A percentile compares a stretch with the other conserved stretches of the same genome.
These are phyloP conservation scores for Cucurbitaria berberidis DNA, from an alignment of 2,329 filamentous ascomycete species.

Conservation along the genomic window DNA sequence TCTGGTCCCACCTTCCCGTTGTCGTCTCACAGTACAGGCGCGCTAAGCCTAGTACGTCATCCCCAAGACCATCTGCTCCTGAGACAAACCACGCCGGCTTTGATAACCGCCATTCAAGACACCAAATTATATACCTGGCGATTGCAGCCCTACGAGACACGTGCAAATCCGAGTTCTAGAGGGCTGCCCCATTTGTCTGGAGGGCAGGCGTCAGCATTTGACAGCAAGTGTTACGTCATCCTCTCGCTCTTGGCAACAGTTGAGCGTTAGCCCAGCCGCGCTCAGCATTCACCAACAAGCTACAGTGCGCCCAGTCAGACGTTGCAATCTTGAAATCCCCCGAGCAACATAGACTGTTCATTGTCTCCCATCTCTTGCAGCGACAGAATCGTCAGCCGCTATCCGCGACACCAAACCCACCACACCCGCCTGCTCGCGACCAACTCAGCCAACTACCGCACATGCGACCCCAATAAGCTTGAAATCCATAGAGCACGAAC, in stretches of 20 bases:
- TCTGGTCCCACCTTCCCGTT: conserved; percentile 8
- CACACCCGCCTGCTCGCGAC: conserved; percentile 7
- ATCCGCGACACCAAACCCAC: not conserved
- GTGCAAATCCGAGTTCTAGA: not conserved
- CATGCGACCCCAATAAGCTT: conserved; percentile 12
- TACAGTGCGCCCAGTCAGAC: conserved; percentile 11
- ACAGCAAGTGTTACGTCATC: conserved; percentile 33
- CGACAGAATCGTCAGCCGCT: not conserved
- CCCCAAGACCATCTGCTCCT: not conserved
- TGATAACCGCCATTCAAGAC: not conserved
- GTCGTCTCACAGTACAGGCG: conserved; percentile 11
- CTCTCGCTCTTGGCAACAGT: conserved; percentile 23
- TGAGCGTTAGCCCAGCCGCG: conserved; percentile 26
- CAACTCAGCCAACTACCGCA: conserved; percentile 13
- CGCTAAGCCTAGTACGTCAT: conserved; percentile 20
- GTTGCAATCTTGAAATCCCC: conserved; percentile 2
- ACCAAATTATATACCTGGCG: not conserved
- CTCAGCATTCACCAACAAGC: conserved; percentile 18
- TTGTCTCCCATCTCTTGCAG: not conserved
- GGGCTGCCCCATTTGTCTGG: not conserved
- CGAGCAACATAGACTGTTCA: not conserved
- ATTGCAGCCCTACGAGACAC: not conserved
- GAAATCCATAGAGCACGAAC: conserved; percentile 14
- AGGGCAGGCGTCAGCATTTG: conserved; percentile 6
- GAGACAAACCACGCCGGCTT: conserved; percentile 6